These are phyloP conservation scores for Clonostachys rhizophaga DNA, from an alignment of 2,329 filamentous ascomycete species.

Conservation along the genomic window DNA sequence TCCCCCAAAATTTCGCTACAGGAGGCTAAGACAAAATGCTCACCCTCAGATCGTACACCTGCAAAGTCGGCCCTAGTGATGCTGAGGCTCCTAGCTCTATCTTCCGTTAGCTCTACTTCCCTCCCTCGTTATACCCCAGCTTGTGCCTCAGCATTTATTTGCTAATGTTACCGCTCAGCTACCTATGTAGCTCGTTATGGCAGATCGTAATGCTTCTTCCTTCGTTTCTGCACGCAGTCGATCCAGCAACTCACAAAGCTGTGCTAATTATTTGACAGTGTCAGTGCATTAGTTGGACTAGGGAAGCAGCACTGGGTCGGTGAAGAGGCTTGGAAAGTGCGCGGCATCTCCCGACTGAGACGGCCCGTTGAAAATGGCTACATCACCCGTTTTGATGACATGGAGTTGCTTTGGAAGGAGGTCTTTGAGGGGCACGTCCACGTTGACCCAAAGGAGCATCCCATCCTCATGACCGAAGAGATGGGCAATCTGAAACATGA, in stretches of 20 bases:
- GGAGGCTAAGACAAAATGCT: slow-evolving; percentile 24
- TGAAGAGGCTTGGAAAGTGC: slow-evolving; percentile 99
- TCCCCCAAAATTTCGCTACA: too few relatives aligned
- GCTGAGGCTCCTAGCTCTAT: slow-evolving; percentile 99
- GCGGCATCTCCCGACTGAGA: slow-evolving; percentile 99
- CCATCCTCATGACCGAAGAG: slow-evolving; percentile 96
- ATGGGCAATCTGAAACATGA: slow-evolving; percentile 99
- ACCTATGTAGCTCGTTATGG: slow-evolving; percentile 99
- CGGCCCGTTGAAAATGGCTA: slow-evolving; percentile 99
- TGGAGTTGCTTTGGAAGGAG: slow-evolving; percentile 99
- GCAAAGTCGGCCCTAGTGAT: slow-evolving; percentile 99
- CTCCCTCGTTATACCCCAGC: too few relatives aligned
- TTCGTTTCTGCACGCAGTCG: not conserved
- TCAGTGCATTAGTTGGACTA: slow-evolving; percentile 99
- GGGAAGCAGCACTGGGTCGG: slow-evolving; percentile 99
- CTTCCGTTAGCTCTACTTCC: slow-evolving; percentile 57
- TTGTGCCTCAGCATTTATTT: slow-evolving; percentile 13
- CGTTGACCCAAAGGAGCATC: slow-evolving; percentile 99
- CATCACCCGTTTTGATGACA: slow-evolving; percentile 99
- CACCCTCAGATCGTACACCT: slow-evolving; percentile 91
- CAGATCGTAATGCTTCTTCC: slow-evolving; percentile 88
- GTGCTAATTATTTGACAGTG: not conserved
- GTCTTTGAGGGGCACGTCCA: slow-evolving; percentile 99
- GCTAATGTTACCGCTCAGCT: slow-evolving; percentile 45
- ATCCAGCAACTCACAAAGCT: not conserved